A percentile compares a stretch with the other conserved stretches of the same genome.
Conservation (phyloP, 331 rosid species). For the Malus hybrid region DNA sequence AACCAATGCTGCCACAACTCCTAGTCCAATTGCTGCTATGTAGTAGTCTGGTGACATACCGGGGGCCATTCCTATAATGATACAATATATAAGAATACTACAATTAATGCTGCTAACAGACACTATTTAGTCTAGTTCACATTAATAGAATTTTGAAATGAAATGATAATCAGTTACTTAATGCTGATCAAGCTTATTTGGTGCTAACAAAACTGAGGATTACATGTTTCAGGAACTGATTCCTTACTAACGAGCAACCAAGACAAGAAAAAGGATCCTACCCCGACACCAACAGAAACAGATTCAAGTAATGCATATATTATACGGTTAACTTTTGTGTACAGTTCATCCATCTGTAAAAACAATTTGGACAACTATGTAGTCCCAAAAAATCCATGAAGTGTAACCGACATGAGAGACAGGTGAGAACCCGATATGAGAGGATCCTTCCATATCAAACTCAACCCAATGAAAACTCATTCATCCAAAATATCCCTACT, state of each 20-base stretch:
- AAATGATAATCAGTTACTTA: not conserved
- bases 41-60: slow-evolving; percentile 56
- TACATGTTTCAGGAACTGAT: no score
- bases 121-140: slow-evolving; percentile 4
- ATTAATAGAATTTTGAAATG: slow-evolving; percentile 5
- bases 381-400: not conserved
- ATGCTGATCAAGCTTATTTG: not conserved
- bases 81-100: slow-evolving; percentile 51
- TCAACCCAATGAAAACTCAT: not conserved
- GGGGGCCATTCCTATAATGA: slow-evolving; percentile 77
- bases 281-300: not conserved
- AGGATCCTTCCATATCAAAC: not conserved
- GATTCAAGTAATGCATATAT: not conserved
- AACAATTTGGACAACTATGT: not conserved
- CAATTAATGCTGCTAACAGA: slow-evolving; percentile 26
- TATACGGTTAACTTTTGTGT: not conserved
- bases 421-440: not conserved
- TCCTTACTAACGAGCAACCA: not conserved
- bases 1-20: slow-evolving; percentile 65
- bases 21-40: slow-evolving; percentile 64
- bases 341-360: not conserved
- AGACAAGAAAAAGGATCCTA: not conserved
- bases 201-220: not conserved
- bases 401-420: not conserved
- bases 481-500: not conserved